Evolutionary conservation across 2,329 filamentous ascomycete genomes (phyloP), one percentile per base, ranked within the genome.

Genomic region (Lasiodiplodia hormozganensis): DNA sequence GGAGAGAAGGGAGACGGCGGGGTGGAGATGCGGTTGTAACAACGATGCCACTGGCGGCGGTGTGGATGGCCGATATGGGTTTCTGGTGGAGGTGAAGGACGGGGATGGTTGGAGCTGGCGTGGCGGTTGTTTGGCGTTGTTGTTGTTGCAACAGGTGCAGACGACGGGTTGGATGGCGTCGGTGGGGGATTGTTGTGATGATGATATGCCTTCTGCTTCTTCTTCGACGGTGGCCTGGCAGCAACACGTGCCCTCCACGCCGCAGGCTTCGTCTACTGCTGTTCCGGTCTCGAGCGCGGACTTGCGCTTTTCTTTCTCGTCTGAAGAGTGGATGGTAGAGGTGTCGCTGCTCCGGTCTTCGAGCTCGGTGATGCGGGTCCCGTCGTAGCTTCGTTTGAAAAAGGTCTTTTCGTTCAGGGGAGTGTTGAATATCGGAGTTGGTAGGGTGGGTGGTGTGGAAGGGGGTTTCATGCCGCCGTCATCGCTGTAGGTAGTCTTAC

Each of bases 141-240:
- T 54, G 40, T 23, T 67, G 34, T 74, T 70, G 68, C 77, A 77
- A 71, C 81, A 83, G 58, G 75, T 78, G 72, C 83, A 81, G 65
- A 74, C 40, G 72, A 65, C 74, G 71, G 79, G 70, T 1, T 72
- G 69, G 54, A 78, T 78, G 25, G 72, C 74, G 28, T 82, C 78
- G 70, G n/a, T 1, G 34, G 10, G 14, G n/a, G 43, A 21, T 8
- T 18, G 11, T 8, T 18, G 11, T 12, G 7, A 18, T 7, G 1
- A 7, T 47, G 18, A 18, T 47, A 8, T 21, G n/a, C n/a, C n/a
- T 8, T 18, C n/a, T 23, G 36, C 83, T 36, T 85, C 83, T 36
- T 85, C 79, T 57, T 84, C 81, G 68, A 87, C 75, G 25, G 81
- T 79, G 4, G 74, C 75, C 4, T 78, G 84, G 74, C 86, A 88